Conservation (phyloP, 495 filamentous ascomycete species). For the Podospora anserina region DNA sequence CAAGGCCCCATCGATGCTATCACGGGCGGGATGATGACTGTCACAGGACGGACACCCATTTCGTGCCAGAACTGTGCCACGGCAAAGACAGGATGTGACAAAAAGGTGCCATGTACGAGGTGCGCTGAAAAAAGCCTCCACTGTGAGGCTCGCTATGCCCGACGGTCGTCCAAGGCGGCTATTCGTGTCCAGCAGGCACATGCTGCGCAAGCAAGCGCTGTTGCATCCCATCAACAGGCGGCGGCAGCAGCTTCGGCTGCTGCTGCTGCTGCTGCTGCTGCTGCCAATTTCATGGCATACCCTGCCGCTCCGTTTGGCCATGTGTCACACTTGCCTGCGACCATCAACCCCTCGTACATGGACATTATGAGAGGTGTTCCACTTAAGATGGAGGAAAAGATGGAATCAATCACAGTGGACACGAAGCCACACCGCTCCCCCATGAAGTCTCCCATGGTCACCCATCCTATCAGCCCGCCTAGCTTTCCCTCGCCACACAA, state of each 20-base stretch:
- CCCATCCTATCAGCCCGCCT: slow-evolving; percentile 21
- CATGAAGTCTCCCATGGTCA: slow-evolving; percentile 34
- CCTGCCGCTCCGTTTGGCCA: slow-evolving; percentile 18
- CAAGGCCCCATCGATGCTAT: slow-evolving; percentile 41
- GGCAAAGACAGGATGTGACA: slow-evolving; percentile 67
- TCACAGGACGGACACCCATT: slow-evolving; percentile 47
- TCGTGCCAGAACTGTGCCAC: slow-evolving; percentile 58
- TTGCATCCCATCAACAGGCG: not conserved
- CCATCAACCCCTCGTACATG: slow-evolving; percentile 36
- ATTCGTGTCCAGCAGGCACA: slow-evolving; percentile 32
- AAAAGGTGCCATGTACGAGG: slow-evolving; percentile 58
- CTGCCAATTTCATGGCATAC: not conserved
- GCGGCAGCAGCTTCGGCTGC: no score
- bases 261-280: not conserved
- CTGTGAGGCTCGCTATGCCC: slow-evolving; percentile 55
- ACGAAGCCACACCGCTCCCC: slow-evolving; percentile 26
- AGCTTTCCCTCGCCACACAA: slow-evolving; percentile 38
- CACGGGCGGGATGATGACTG: slow-evolving; percentile 36
- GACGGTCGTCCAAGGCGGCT: slow-evolving; percentile 52
- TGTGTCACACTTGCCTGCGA: slow-evolving; percentile 23
- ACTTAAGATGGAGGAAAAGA: slow-evolving; percentile 12
- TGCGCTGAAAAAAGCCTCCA: slow-evolving; percentile 56
- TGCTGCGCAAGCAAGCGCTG: slow-evolving; percentile 29
- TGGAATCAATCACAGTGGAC: slow-evolving; percentile 31
- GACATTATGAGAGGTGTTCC: slow-evolving; percentile 34